Evolutionary conservation across 2,329 filamentous ascomycete genomes (phyloP).

Genomic region (Diplodia intermedia): DNA sequence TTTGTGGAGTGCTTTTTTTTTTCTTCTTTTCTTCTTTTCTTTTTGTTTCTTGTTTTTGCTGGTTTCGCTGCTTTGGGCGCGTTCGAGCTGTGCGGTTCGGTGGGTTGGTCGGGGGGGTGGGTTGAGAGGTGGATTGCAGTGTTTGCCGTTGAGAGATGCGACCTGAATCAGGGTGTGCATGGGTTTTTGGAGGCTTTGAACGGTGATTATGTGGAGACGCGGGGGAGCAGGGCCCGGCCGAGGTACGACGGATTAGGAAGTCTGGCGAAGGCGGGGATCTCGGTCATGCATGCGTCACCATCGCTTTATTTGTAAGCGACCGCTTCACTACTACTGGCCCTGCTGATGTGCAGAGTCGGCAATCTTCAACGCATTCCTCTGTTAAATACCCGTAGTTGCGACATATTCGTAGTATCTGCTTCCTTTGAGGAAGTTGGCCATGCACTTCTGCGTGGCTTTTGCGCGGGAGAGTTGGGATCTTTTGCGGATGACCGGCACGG

Average conservation of each 20-base stretch:
- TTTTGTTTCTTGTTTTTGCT: not conserved
- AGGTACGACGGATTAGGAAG: constrained; percentile 14
- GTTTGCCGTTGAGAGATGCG: too few relatives aligned
- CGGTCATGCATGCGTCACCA: not conserved
- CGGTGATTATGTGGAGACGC: not conserved
- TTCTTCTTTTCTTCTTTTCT: not conserved
- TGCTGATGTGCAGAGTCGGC: too few relatives aligned
- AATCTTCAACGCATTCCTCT: too few relatives aligned
- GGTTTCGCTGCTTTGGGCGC: not conserved
- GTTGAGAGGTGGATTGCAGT: not conserved
- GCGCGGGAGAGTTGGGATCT: too few relatives aligned
- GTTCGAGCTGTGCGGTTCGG: not conserved
- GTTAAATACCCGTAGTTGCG: too few relatives aligned
- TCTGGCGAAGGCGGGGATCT: not conserved
- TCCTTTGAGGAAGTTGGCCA: too few relatives aligned
- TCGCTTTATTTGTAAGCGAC: too few relatives aligned
- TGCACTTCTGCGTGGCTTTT: too few relatives aligned
- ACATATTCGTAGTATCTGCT: too few relatives aligned
- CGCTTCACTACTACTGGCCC: too few relatives aligned
- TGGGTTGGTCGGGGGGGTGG: not conserved
- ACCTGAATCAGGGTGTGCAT: not conserved
- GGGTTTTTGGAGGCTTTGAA: not conserved
- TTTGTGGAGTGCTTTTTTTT: not conserved
- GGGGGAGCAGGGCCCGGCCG: not conserved
- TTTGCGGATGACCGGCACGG: too few relatives aligned